Percentiles rank a stretch among this genome's conserved stretches.
Conservation (phyloP, 805 yeast species). For the Debaryomyces tyrocola region DNA sequence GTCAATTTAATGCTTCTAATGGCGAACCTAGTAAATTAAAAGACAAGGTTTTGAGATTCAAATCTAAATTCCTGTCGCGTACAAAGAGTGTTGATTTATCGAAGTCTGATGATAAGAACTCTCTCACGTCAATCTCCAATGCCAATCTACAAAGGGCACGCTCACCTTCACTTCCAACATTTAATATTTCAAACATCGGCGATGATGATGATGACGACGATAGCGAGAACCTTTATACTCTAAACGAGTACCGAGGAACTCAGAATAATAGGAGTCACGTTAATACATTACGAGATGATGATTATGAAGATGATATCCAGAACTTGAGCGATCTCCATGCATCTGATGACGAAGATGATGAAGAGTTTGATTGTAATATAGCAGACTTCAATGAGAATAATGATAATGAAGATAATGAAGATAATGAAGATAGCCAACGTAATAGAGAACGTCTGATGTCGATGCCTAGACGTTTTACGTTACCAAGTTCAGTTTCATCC, state of each 20-base stretch:
- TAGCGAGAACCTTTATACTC: conserved; percentile 4
- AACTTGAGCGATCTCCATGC: conserved; percentile 27
- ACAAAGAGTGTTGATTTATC: background rate
- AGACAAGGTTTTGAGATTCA: conserved; percentile 22
- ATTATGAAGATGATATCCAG: conserved; percentile 28
- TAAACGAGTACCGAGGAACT: background rate
- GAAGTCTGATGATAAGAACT: background rate
- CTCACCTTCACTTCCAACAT: conserved; percentile 9
- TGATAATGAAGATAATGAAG: conserved; percentile 15
- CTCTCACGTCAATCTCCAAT: background rate
- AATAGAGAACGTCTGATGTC: background rate
- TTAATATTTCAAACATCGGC: background rate
- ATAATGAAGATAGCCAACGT: background rate
- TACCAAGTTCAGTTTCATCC: conserved; percentile 6
- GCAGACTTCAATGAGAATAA: conserved; percentile 9
- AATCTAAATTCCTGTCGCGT: conserved; percentile 13
- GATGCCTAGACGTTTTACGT: conserved; percentile 4
- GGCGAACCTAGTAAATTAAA: conserved; percentile 11
- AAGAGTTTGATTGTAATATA: conserved; percentile 14
- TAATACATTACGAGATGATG: conserved; percentile 15
- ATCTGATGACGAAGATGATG: conserved; percentile 30
- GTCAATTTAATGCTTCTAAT: conserved; percentile 21
- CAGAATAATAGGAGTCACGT: conserved; percentile 1
- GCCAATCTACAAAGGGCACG: background rate
- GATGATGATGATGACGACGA: conserved; percentile 22